Conservation (phyloP, 2,329 filamentous ascomycete species). For the Fulvia fulva region DNA sequence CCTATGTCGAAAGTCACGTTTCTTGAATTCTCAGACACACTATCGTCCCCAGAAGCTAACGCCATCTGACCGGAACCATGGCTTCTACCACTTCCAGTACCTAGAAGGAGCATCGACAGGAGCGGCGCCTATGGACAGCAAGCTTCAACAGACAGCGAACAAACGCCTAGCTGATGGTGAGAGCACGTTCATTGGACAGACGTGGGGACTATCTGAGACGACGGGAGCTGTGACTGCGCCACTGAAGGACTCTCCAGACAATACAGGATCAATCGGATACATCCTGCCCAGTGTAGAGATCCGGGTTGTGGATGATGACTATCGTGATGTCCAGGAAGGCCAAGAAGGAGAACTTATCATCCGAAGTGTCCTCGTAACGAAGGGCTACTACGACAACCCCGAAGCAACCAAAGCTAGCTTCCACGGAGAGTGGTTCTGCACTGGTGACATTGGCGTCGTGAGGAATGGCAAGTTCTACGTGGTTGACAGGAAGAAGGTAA, state of each 20-base stretch:
- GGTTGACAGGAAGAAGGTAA: conserved; percentile 62
- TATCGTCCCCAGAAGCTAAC: no score
- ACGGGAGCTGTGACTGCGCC: conserved; percentile 36
- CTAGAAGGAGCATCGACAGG: conserved; percentile 37
- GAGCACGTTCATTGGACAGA: conserved; percentile 38
- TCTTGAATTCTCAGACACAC: not conserved
- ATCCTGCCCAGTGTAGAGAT: conserved; percentile 40
- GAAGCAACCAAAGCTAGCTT: conserved; percentile 67
- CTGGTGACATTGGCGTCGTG: conserved; percentile 76
- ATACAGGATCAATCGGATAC: conserved; percentile 31
- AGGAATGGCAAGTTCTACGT: conserved; percentile 84
- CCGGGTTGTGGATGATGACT: conserved; percentile 42
- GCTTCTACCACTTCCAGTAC: conserved; percentile 27
- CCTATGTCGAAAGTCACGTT: not conserved
- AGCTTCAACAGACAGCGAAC: conserved; percentile 40
- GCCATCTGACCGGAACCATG: no score
- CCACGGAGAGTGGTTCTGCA: conserved; percentile 80
- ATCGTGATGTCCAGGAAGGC: conserved; percentile 38
- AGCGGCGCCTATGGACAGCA: conserved; percentile 37
- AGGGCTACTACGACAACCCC: conserved; percentile 71
- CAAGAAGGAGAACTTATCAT: conserved; percentile 30
- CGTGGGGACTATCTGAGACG: conserved; percentile 34
- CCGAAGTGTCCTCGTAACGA: conserved; percentile 38
- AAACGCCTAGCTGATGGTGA: conserved; percentile 21
- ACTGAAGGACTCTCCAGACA: conserved; percentile 34